Conservation (phyloP, 768 basidiomycete genomes). For the Psilocybe azurescens region DNA sequence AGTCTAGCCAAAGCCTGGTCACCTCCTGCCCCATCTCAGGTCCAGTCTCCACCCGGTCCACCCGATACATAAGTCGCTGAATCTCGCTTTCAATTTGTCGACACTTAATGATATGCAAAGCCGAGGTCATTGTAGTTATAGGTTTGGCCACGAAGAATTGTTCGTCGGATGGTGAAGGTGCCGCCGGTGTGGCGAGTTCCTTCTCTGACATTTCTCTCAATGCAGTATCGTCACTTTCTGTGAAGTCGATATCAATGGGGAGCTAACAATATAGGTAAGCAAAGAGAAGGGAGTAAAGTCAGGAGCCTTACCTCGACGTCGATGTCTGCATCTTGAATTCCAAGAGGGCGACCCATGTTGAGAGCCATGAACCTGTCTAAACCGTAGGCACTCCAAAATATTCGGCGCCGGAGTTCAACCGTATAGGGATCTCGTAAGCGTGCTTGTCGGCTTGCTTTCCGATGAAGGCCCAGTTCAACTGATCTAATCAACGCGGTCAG, state of each 20-base stretch:
- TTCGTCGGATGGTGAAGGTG: not conserved
- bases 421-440: constrained; percentile 11
- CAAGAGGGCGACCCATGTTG: constrained; percentile 13
- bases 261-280: not conserved
- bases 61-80: constrained; percentile 12
- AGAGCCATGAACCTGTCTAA: constrained; percentile 14
- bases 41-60: not conserved
- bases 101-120: constrained; percentile 11
- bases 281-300: not conserved
- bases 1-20: constrained; percentile 4
- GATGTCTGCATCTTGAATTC: constrained; percentile 13
- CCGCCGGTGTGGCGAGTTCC: not conserved
- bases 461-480: constrained; percentile 10
- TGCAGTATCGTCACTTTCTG: constrained; percentile 4
- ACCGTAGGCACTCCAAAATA: constrained; percentile 14
- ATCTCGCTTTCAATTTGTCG: constrained; percentile 16
- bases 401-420: constrained; percentile 12
- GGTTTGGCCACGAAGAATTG: not conserved
- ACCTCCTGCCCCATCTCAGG: constrained; percentile 6
- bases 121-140: constrained; percentile 15
- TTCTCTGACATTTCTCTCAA: constrained; percentile 8
- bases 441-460: constrained; percentile 12
- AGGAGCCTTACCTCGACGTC: constrained; percentile 9
- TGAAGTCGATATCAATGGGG: constrained; percentile 10
- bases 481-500: not conserved